phyloP scores from a whole-genome alignment of 495 filamentous ascomycete genomes.

The Pyronema omphalodes region DNA sequence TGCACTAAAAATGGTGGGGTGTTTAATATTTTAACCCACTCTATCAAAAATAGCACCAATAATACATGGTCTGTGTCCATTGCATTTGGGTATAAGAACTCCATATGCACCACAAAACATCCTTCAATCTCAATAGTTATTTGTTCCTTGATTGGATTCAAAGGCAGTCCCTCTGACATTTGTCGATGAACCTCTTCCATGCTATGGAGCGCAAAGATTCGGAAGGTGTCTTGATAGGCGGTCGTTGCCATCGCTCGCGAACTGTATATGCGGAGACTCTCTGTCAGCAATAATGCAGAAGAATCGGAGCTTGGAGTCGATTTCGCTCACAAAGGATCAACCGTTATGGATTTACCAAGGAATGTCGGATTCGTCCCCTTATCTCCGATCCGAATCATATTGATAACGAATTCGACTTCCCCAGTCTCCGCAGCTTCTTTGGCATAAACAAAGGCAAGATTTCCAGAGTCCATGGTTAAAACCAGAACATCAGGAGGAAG shows the following conservation, averaged over 20 bases:
- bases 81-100: conserved; percentile 59
- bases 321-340: conserved; percentile 49
- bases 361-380: conserved; percentile 36
- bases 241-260: conserved; percentile 48
- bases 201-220: conserved; percentile 43
- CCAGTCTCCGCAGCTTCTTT: conserved; percentile 27
- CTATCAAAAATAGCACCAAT: conserved; percentile 51
- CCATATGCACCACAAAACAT: conserved; percentile 58
- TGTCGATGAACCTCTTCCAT: conserved; percentile 30
- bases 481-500: conserved; percentile 62
- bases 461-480: conserved; percentile 47
- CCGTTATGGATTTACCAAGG: conserved; percentile 60
- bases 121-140: conserved; percentile 45
- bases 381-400: conserved; percentile 37
- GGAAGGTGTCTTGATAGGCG: conserved; percentile 38
- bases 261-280: conserved; percentile 20
- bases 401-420: conserved; percentile 39
- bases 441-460: conserved; percentile 55
- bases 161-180: conserved; percentile 22
- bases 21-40: conserved; percentile 12
- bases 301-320: neutral
- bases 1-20: neutral
- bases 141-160: conserved; percentile 32
- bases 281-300: neutral
- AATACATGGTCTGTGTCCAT: conserved; percentile 51